Percentiles rank a stretch among this genome's conserved stretches.
phyloP scores from a whole-genome alignment of 495 filamentous ascomycete genomes.

The Aspergillus saccharolyticus region DNA sequence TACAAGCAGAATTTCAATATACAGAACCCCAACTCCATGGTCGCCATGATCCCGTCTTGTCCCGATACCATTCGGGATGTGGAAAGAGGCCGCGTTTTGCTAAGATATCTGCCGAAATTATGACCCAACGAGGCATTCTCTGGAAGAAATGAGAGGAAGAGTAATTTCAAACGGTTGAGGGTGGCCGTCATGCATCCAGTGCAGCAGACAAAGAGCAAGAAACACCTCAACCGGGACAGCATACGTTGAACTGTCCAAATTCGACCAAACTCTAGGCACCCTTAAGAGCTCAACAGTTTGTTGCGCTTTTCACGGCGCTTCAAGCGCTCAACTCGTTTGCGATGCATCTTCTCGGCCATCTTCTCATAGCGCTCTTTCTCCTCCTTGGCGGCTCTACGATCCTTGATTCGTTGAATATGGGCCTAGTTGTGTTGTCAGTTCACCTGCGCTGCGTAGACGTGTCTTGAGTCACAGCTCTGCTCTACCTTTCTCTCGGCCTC shows the following conservation, averaged over 20 bases:
- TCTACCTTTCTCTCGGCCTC: constrained; percentile 77
- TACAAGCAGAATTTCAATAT: background rate
- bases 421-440: constrained; percentile 43
- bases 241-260: background rate
- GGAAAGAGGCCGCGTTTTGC: background rate
- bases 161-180: background rate
- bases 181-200: background rate
- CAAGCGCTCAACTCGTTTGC: constrained; percentile 84
- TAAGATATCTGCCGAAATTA: background rate
- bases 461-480: background rate
- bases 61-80: background rate
- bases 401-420: constrained; percentile 72
- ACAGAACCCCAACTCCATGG: background rate
- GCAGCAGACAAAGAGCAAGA: background rate
- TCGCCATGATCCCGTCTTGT: background rate
- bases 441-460: background rate
- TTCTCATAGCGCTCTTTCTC: constrained; percentile 92
- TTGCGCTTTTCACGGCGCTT: constrained; percentile 97
- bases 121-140: background rate
- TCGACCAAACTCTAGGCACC: constrained; percentile 3
- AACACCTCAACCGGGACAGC: background rate
- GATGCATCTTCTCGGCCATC: constrained; percentile 97
- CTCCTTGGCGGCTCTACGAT: constrained; percentile 77
- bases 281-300: constrained; percentile 87
- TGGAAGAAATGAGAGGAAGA: background rate